Percentiles rank a stretch among this genome's conserved stretches.
phyloP scores from a whole-genome alignment of 352 stramenopile genomes.

The Phytopythium delawarense region DNA sequence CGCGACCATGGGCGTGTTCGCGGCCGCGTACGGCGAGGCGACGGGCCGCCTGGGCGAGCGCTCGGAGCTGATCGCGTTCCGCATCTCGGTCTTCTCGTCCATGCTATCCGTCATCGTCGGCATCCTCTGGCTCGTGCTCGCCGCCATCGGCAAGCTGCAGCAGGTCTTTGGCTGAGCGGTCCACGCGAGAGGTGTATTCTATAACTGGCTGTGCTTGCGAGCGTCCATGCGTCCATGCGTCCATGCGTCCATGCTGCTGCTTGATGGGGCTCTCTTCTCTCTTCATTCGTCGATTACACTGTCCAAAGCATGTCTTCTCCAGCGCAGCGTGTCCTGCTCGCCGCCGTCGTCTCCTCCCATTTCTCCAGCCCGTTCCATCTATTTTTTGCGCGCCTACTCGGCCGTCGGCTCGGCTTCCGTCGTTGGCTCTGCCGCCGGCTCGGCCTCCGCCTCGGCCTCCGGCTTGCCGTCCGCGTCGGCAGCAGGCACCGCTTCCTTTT shows the following conservation, averaged over 20 bases:
- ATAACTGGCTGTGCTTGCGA: not conserved
- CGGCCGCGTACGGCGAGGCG: conserved; percentile 75
- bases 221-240: not conserved
- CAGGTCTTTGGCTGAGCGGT: conserved; percentile 57
- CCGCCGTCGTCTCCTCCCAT: not conserved
- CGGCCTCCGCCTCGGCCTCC: conserved; percentile 21
- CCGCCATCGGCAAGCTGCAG: conserved; percentile 69
- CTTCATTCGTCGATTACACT: conserved; percentile 7
- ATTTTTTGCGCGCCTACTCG: conserved; percentile 14
- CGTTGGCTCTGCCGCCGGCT: conserved; percentile 8
- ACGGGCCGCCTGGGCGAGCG: conserved; percentile 64
- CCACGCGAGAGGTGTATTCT: not conserved
- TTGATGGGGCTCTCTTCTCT: not conserved
- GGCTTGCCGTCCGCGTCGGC: conserved; percentile 10
- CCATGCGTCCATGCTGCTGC: not conserved
- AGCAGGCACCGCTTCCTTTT: not conserved
- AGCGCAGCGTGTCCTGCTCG: not conserved
- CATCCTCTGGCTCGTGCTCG: conserved; percentile 77
- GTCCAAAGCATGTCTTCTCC: not conserved
- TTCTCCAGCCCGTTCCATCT: not conserved
- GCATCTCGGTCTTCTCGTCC: conserved; percentile 79
- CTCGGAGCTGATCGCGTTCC: conserved; percentile 70
- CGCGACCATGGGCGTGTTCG: conserved; percentile 89
- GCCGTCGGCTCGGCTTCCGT: conserved; percentile 6
- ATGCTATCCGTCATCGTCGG: conserved; percentile 83